A percentile compares a stretch with the other conserved stretches of the same genome.
phyloP scores from a whole-genome alignment of 140 eudicot genomes.

The Ambrosia hybrid region DNA sequence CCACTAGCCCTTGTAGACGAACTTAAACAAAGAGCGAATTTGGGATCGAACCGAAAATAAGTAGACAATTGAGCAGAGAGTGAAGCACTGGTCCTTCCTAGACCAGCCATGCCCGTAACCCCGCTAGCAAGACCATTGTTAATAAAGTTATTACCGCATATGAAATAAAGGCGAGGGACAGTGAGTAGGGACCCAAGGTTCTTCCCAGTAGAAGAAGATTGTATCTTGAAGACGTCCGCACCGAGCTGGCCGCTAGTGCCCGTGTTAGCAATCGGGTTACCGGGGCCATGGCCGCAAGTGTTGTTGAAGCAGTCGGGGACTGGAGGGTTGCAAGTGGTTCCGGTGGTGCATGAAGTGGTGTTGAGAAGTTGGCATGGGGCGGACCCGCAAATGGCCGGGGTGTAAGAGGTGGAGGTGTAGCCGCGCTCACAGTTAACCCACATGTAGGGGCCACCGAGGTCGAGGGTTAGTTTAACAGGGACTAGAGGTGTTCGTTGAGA shows the following conservation, averaged over 20 bases:
- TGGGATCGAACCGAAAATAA: slow-evolving; percentile 31
- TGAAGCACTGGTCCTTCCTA: slow-evolving; percentile 40
- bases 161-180: no score
- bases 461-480: slow-evolving; percentile 24
- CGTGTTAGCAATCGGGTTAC: slow-evolving; percentile 14
- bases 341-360: not conserved
- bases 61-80: slow-evolving; percentile 43
- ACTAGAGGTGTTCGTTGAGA: slow-evolving; percentile 36
- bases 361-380: slow-evolving; percentile 31
- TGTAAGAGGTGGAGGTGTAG: slow-evolving; percentile 27
- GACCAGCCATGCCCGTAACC: slow-evolving; percentile 50
- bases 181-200: slow-evolving; percentile 28
- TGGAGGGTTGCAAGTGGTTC: not conserved
- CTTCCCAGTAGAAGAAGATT: slow-evolving; percentile 46
- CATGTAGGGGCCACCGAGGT: slow-evolving; percentile 38
- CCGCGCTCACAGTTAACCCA: slow-evolving; percentile 32
- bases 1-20: slow-evolving; percentile 22
- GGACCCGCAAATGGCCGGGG: slow-evolving; percentile 31
- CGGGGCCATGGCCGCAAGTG: slow-evolving; percentile 33
- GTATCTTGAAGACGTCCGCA: slow-evolving; percentile 32
- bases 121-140: slow-evolving; percentile 50
- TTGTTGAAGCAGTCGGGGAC: slow-evolving; percentile 35
- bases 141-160: slow-evolving; percentile 2
- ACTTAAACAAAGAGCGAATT: slow-evolving; percentile 45
- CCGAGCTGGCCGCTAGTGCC: slow-evolving; percentile 31